A percentile compares a stretch with the other conserved stretches of the same genome.
Conservation (phyloP, 129 eudicot genomes). For the Oenanthe sinensis region DNA sequence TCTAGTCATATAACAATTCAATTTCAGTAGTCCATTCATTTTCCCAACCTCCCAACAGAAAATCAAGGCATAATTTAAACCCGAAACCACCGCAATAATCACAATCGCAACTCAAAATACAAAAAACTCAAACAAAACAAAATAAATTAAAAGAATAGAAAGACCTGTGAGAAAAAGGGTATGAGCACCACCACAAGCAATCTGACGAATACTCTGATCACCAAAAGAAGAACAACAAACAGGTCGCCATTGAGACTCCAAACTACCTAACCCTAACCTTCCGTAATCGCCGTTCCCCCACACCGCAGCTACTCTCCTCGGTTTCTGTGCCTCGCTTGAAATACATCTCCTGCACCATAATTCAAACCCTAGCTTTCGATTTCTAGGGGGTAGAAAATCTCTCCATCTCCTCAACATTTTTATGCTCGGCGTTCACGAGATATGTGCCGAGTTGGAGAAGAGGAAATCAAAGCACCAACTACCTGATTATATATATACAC, state of each 20-base stretch:
- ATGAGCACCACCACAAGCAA: conserved; percentile 94
- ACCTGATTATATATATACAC: too few species aligned
- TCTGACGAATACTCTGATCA: conserved; percentile 36
- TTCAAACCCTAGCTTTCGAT: background rate
- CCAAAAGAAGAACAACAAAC: conserved; percentile 49
- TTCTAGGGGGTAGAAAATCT: background rate
- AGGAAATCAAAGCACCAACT: too few species aligned
- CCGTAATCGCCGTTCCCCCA: conserved; percentile 99
- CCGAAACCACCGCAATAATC: too few species aligned
- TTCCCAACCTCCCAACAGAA: background rate
- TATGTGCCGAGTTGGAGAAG: too few species aligned
- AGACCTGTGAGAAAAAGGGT: conserved; percentile 79
- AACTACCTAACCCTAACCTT: conserved; percentile 73
- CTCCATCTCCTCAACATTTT: background rate
- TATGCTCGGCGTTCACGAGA: too few species aligned
- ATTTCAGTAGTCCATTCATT: background rate
- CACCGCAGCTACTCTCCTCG: conserved; percentile 52
- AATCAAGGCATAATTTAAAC: too few species aligned
- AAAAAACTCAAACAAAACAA: background rate
- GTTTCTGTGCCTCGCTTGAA: background rate
- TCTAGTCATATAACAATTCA: too few species aligned
- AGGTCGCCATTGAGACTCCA: conserved; percentile 83
- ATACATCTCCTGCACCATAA: background rate
- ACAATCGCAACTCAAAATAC: background rate
- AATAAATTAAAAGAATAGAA: background rate